Evolutionary conservation across 2,329 filamentous ascomycete species (phyloP), one percentile per base, ranked within the genome.

Genomic region (Aspergillus pseudoviridinutans): DNA sequence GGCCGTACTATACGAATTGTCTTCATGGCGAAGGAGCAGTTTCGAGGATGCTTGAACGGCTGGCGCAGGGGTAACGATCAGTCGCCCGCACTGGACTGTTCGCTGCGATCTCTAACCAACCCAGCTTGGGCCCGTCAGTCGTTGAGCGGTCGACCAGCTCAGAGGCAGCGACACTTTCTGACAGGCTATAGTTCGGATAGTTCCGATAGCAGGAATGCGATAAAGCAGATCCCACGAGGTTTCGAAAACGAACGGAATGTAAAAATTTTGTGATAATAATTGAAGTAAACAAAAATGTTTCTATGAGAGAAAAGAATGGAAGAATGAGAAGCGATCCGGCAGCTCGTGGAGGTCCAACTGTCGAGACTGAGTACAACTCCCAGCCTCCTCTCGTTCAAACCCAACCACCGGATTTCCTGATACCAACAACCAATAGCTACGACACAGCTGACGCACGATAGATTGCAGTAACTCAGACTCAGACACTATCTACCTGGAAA

Each of bases 371-470:
- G n/a, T 51, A 51, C 29, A 47, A 5, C 53, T 67, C 70, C 70
- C 70, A 72, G 70, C 70, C 70, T 67, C 69, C 66, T 56, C 49
- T 52, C 62, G 65, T 63, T 50, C 46, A 58, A 59, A 68, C 69
- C 70, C 70, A 72, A 71, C 70, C 69, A 71, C 70, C 70, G 63
- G 54, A 70, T 68, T 73, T 72, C 55, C 58, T 66, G 61, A 65
- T 57, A 54, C 35, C 38, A 25, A 55, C 57, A 22, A 56, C 60
- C 59, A 65, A 61, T 60, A 55, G 49, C 50, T 29, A 29, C 46
- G 12, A 56, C 41, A 49, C 55, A 9, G 49, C 10, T 12, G 17
- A 35, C 47, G 47, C 29, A 55, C 54, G 46, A 50, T 46, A 35
- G n/a, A 49, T 52, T 46, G 32, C 32, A 27, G 44, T 44, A 50